Conservation (phyloP, 495 filamentous ascomycete genomes). For the Podospora pseudoanserina region DNA sequence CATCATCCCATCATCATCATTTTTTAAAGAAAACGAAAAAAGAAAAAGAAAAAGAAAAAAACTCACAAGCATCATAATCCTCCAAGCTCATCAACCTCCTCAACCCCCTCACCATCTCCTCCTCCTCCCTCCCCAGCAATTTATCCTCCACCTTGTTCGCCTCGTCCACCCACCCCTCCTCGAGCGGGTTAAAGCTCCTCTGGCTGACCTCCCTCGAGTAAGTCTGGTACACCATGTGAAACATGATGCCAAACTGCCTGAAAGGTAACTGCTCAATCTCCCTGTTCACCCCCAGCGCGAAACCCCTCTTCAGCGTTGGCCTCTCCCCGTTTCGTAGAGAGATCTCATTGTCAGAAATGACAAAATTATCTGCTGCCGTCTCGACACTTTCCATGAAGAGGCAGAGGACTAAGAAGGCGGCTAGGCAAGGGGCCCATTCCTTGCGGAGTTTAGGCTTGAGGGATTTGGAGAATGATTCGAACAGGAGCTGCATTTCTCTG, state of each 20-base stretch:
- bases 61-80: constrained; percentile 36
- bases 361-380: constrained; percentile 47
- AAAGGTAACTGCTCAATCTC: constrained; percentile 52
- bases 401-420: constrained; percentile 48
- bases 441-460: constrained; percentile 46
- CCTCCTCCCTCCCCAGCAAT: constrained; percentile 34
- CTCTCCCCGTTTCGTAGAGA: constrained; percentile 29
- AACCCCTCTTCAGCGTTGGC: constrained; percentile 36
- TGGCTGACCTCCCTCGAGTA: constrained; percentile 40
- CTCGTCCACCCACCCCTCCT: constrained; percentile 34
- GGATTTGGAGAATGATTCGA: constrained; percentile 45
- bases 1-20: background rate
- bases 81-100: constrained; percentile 37
- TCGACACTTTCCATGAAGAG: constrained; percentile 53
- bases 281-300: constrained; percentile 39
- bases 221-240: constrained; percentile 53
- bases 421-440: constrained; percentile 51
- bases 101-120: constrained; percentile 40
- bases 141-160: constrained; percentile 24
- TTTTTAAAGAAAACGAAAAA: background rate
- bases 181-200: constrained; percentile 45
- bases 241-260: constrained; percentile 50
- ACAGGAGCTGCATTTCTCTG: constrained; percentile 42
- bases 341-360: constrained; percentile 47
- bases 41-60: constrained; percentile 3